Evolutionary conservation across 2,329 filamentous ascomycete genomes (phyloP).

Genomic region (Chrysoporthe puriensis): DNA sequence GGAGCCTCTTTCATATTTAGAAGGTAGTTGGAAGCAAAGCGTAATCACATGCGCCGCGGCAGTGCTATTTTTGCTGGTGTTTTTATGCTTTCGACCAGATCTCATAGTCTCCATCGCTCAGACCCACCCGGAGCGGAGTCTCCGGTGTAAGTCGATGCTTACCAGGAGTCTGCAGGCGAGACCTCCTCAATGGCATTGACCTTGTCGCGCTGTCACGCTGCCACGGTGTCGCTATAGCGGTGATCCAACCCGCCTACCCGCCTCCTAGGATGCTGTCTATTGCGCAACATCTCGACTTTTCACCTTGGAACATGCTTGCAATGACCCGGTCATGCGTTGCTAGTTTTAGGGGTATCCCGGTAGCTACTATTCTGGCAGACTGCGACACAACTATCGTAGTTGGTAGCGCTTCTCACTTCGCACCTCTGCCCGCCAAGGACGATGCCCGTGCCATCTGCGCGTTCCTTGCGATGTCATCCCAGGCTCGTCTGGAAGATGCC

Average conservation of each 20-base stretch:
- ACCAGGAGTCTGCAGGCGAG: not conserved
- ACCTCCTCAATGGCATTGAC: not conserved
- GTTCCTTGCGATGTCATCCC: slow-evolving; percentile 60
- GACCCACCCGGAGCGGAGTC: slow-evolving; percentile 10
- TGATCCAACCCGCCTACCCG: too few species aligned
- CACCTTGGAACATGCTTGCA: not conserved
- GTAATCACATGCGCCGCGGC: slow-evolving; percentile 1
- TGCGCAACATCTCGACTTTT: not conserved
- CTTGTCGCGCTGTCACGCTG: not conserved
- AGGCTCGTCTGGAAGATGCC: slow-evolving; percentile 56
- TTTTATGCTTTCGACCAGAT: not conserved
- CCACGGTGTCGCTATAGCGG: not conserved
- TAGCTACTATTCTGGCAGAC: not conserved
- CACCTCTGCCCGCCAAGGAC: slow-evolving; percentile 60
- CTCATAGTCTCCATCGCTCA: not conserved
- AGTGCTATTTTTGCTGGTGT: not conserved
- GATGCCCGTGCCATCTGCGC: slow-evolving; percentile 58
- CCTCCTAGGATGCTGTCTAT: not conserved
- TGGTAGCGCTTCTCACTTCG: slow-evolving; percentile 44
- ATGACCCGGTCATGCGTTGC: not conserved
- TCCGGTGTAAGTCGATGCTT: slow-evolving; percentile 4
- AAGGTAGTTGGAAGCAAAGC: not conserved
- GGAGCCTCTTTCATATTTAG: not conserved
- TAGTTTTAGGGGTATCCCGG: slow-evolving; percentile 11
- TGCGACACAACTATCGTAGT: not conserved